phyloP scores from a whole-genome alignment of 2,329 filamentous ascomycete genomes.

The Gliomastix tumulicola region DNA sequence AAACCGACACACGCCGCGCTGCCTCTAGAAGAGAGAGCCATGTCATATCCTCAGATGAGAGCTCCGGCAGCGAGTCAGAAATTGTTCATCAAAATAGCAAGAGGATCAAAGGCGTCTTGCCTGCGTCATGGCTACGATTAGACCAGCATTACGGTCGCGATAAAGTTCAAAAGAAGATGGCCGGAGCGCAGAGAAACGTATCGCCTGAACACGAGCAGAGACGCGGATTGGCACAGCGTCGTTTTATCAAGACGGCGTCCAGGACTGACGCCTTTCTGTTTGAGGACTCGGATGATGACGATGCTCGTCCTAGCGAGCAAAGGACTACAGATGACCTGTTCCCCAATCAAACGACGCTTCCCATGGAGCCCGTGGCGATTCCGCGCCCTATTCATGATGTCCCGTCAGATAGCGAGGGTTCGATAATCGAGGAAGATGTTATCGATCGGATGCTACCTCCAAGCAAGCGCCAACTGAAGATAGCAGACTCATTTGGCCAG shows the following conservation, averaged over 20 bases:
- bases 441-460: conserved; percentile 44
- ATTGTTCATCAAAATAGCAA: conserved; percentile 21
- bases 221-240: conserved; percentile 40
- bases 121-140: conserved; percentile 60
- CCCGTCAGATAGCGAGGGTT: conserved; percentile 21
- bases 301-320: no score
- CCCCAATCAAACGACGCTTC: conserved; percentile 17
- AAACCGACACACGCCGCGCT: no score
- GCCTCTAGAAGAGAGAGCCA: no score
- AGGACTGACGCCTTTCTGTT: conserved; percentile 25
- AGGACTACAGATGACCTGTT: conserved; percentile 13
- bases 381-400: conserved; percentile 2
- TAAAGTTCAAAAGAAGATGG: conserved; percentile 18
- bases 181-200: conserved; percentile 17
- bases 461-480: conserved; percentile 28
- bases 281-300: conserved; percentile 38
- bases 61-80: conserved; percentile 33
- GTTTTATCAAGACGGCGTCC: conserved; percentile 3
- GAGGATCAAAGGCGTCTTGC: conserved; percentile 53
- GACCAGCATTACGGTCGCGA: conserved; percentile 36
- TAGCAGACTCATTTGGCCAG: conserved; percentile 14
- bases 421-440: conserved; percentile 40
- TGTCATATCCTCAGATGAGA: conserved; percentile 3
- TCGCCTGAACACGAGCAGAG: conserved; percentile 31
- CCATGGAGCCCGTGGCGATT: conserved; percentile 6